Base-by-base conservation (phyloP, 140 eudicot genomes). In the Senecio squalidus region DNA sequence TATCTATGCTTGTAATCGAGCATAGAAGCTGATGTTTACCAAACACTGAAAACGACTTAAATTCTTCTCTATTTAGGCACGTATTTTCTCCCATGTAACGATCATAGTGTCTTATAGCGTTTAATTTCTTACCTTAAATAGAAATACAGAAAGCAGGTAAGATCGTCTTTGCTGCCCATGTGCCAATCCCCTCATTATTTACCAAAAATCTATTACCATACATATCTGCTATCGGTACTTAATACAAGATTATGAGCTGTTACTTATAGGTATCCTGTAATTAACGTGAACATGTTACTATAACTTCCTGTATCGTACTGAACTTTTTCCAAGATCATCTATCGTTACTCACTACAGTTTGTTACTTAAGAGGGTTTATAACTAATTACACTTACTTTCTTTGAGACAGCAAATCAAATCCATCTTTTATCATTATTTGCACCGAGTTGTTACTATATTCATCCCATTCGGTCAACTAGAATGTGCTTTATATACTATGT, bases 61-160 rank as follows among this genome's bases (percentile, higher is more conserved):
- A 28, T 27, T 54, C 30, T 29, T 16, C 25, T 28, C 33, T 6
- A n/a, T 20, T 27, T 52, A 25, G 26, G 58, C 38, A 28, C 21
- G 20, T 5, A 50, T 25, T n/a, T 50, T 9, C 9, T 9, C 33
- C 23, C 23, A 6, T 30, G 22, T 23, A 7, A 5, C 25, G 25
- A 52, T 26, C 36, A 4, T 26, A 52, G 33, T 10, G 29, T 52
- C 58, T 22, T 52, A 29, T 26, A 5, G 15, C 5, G 22, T n/a
- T 22, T 52, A 52, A 11, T 26, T 52, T 27, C 57, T 24, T 50
- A 23, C 56, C 56, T 10, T 10, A 49, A 50, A 50, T 49, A 50
- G 56, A 13, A 30, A 4, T 23, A 30, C 28, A 33, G n/a, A 56
- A 56, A 56, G 46, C 29, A 56, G 62, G 62, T 56, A 56, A 31